Percentiles rank a stretch among this genome's conserved stretches.
Evolutionary conservation across 2,329 filamentous ascomycete species (phyloP).

Genomic region (Dactylellina leptospora): DNA sequence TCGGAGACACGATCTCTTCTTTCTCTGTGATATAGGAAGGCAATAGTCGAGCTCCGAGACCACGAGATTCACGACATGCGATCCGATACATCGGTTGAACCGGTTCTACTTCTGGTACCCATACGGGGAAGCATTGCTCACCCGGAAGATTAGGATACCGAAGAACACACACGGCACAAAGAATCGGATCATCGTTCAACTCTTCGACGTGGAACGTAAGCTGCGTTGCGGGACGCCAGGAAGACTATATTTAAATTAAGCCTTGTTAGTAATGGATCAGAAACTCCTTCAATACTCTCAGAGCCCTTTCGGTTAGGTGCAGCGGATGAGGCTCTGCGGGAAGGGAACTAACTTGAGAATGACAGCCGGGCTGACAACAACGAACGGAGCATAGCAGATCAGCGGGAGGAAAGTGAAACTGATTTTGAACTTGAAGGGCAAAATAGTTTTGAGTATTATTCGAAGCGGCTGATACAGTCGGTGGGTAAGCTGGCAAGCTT

Average conservation of each 20-base stretch:
- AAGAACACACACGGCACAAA: conserved; percentile 31
- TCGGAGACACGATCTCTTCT: conserved; percentile 44
- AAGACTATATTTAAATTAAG: conserved; percentile 9
- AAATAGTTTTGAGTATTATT: neutral
- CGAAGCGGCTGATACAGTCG: conserved; percentile 11
- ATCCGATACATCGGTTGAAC: conserved; percentile 44
- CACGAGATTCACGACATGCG: conserved; percentile 38
- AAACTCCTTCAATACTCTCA: neutral
- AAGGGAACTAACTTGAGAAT: conserved; percentile 7
- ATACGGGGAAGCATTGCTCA: conserved; percentile 35
- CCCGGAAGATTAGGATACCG: conserved; percentile 40
- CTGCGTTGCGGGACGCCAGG: conserved; percentile 32
- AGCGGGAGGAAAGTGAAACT: conserved; percentile 19
- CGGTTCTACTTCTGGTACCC: conserved; percentile 8
- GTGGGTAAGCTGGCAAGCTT: conserved; percentile 28
- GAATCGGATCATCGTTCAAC: conserved; percentile 36
- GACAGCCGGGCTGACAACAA: conserved; percentile 43
- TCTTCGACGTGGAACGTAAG: conserved; percentile 46
- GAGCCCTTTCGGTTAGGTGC: conserved; percentile 1
- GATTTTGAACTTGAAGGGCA: conserved; percentile 12
- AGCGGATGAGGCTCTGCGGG: conserved; percentile 8
- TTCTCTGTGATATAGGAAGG: conserved; percentile 36
- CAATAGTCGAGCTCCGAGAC: conserved; percentile 17
- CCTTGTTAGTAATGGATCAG: conserved; percentile 3
- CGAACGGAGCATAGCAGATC: conserved; percentile 33